A percentile compares a stretch with the other conserved stretches of the same genome.
phyloP scores from a whole-genome alignment of 176 grass and related monocot species.

The Musa schizocarpa region DNA sequence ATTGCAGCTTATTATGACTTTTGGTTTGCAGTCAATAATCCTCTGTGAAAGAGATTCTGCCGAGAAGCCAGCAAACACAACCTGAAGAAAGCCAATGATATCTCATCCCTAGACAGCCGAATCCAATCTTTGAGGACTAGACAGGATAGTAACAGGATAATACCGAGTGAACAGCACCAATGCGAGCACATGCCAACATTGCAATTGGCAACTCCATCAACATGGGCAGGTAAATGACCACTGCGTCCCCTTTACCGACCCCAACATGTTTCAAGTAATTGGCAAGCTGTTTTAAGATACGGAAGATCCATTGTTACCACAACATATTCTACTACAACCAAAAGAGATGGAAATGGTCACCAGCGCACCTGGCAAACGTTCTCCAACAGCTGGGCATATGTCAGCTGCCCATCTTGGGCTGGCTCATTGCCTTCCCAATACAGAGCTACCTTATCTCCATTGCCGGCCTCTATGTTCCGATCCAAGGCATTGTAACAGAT shows the following conservation, averaged over 20 bases:
- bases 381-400: slow-evolving; percentile 72
- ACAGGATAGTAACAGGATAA: neutral
- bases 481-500: slow-evolving; percentile 94
- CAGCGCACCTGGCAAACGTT: slow-evolving; percentile 75
- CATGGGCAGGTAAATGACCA: slow-evolving; percentile 93
- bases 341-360: neutral
- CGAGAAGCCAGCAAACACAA: slow-evolving; percentile 95
- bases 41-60: slow-evolving; percentile 76
- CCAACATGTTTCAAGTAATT: slow-evolving; percentile 86
- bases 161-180: slow-evolving; percentile 92
- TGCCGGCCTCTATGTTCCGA: slow-evolving; percentile 53
- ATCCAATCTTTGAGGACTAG: neutral
- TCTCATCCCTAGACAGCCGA: neutral
- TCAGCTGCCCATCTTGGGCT: slow-evolving; percentile 53
- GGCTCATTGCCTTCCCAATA: slow-evolving; percentile 89
- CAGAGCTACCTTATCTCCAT: slow-evolving; percentile 69
- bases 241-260: slow-evolving; percentile 64
- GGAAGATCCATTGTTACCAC: neutral
- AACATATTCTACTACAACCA: neutral
- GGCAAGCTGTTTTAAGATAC: slow-evolving; percentile 43
- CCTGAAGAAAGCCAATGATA: slow-evolving; percentile 31
- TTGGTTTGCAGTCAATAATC: slow-evolving; percentile 72
- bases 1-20: slow-evolving; percentile 87
- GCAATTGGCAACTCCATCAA: slow-evolving; percentile 91
- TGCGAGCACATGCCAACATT: slow-evolving; percentile 87